Evolutionary conservation across 768 basidiomycete genomes (phyloP), one percentile per base, ranked within the genome.

Genomic region (Termitomyces sp.): DNA sequence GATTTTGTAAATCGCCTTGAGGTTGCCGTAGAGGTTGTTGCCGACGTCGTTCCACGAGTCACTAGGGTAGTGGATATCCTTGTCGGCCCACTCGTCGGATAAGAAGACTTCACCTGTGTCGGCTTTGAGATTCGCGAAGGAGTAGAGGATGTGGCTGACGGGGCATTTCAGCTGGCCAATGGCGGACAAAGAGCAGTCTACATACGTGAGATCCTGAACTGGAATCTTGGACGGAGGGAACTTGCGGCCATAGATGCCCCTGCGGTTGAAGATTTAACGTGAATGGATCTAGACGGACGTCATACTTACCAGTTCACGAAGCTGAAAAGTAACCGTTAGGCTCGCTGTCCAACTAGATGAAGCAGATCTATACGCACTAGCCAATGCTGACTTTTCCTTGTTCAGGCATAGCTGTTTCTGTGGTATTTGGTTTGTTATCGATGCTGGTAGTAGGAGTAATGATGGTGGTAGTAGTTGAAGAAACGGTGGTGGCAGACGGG

Each of bases 211-310:
- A 67, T 95, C 86, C 19, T 89, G 70, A 3, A 72, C 81, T 11
- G 95, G 97, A 59, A 98, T 93, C 48, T 82, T 68, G 3, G 87
- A 86, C 1, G 96, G 96, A 35, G 88, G 89, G 69, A 82, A 99
- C 71, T 94, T 95, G 58, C 95, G 81, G 27, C 85, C 97, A 67
- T 98, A 98, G 35, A 98, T 98, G 5, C 93, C 95, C 94, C 94
- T 89, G 60, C 44, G 55, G 37, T 37, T 50, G 23, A 39, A 25
- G 45, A 16, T 58, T 34, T 54, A 46, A 21, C 21, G 25, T 11
- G 32, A 25, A 45, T 55, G 21, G 11, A 25, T 40, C 21, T 3
- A 32, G 28, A 34, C 23, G 19, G 19, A 40, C 58, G 47, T 40
- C 25, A 21, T 8, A 51, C 23, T 66, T 63, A 88, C 88, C 89